Evolutionary conservation across 352 stramenopile species (phyloP), one percentile per base, ranked within the genome.

Genomic region (Pythium chondricola): DNA sequence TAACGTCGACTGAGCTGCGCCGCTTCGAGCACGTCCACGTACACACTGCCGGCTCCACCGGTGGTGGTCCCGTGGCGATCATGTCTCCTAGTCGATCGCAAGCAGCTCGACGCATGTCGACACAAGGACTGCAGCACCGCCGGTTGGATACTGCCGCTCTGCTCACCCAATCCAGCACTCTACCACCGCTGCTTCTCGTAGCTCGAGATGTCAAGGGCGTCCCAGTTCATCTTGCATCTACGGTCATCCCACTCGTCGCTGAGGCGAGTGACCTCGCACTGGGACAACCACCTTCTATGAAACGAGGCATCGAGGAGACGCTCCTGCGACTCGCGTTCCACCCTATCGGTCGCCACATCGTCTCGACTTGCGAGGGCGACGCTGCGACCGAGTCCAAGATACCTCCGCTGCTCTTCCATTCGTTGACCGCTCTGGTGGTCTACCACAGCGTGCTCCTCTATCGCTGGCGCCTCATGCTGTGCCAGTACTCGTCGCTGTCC

Each of bases 281-380:
- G 7, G 40, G 43, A 20, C 21, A 30, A 56, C 60, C 22, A 30
- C 60, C 27, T 37, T 55, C 60, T n/a, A 50, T 85, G 16, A 59
- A 60, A 43, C 61, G 67, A 41, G 70, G 61, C 35, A 24, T 85
- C 16, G 67, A 75, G 43, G 56, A 55, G 13, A 67, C 67, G 9
- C 36, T 85, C 1, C 22, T 79, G 5, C 59, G 69, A 4, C 41
- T 85, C 3, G 54, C 72, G 21, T 69, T 61, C 26, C 67, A 64
- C 14, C 25, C 63, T 20, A 57, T 38, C 30, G n/a, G 43, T 32
- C 56, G 35, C 14, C 50, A 43, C 22, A 5, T 50, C 4, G 40
- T 43, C 1, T 8, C 18, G 18, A 6, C 20, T 6, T 35, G 6
- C 11, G 35, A 45, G 7, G 26, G n/a, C 6, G 18, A 37, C 4